phyloP scores from a whole-genome alignment of 306 rosid species.

The Crotalaria pallida region DNA sequence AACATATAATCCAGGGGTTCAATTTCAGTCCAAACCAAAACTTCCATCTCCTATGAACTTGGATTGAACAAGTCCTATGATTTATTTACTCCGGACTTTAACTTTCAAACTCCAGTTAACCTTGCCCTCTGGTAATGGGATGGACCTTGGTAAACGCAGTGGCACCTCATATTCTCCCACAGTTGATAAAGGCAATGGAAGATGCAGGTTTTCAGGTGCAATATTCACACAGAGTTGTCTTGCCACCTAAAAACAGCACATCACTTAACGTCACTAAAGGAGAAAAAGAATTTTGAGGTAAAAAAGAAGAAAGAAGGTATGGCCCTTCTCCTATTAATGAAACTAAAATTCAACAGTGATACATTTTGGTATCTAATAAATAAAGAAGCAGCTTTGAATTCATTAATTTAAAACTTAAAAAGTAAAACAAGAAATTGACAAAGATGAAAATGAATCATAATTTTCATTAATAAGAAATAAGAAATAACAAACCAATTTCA shows the following conservation, averaged over 20 bases:
- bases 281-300: neutral
- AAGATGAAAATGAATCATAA: neutral
- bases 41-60: neutral
- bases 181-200: slow-evolving; percentile 48
- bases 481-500: too few species aligned
- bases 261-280: neutral
- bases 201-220: slow-evolving; percentile 35
- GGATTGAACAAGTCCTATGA: neutral
- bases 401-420: neutral
- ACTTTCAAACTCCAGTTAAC: slow-evolving; percentile 69
- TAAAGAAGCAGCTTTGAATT: neutral
- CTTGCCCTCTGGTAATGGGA: slow-evolving; percentile 75
- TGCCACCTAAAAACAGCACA: slow-evolving; percentile 54
- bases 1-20: neutral
- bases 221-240: slow-evolving; percentile 68
- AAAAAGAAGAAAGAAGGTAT: neutral
- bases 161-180: slow-evolving; percentile 86
- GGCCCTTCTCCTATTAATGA: neutral
- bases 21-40: slow-evolving; percentile 11
- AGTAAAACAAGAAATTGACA: neutral
- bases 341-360: neutral
- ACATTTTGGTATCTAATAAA: neutral
- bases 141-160: slow-evolving; percentile 73
- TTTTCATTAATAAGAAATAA: neutral
- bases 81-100: slow-evolving; percentile 59